phyloP scores from a whole-genome alignment of 352 stramenopile genomes.

The Phytophthora pseudosyringae region DNA sequence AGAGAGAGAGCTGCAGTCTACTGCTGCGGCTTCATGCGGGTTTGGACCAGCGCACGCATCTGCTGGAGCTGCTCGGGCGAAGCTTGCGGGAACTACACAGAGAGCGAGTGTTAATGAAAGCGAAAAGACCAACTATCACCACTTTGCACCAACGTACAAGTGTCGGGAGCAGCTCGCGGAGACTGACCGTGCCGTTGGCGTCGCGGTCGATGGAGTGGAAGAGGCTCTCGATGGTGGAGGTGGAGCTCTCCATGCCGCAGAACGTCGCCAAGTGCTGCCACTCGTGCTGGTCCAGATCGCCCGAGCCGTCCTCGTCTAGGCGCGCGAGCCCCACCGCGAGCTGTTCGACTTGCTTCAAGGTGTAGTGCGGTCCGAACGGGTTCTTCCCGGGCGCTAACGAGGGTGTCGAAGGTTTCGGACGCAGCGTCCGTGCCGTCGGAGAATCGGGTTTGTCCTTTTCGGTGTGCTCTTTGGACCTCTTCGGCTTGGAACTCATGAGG shows the following conservation, averaged over 20 bases:
- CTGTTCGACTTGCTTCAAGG: conserved; percentile 61
- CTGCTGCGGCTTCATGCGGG: conserved; percentile 22
- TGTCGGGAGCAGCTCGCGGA: conserved; percentile 56
- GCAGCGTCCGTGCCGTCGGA: conserved; percentile 5
- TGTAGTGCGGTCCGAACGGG: conserved; percentile 67
- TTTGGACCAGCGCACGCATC: conserved; percentile 46
- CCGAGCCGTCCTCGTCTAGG: conserved; percentile 64
- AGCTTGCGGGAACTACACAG: conserved; percentile 58
- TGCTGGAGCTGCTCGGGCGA: conserved; percentile 55
- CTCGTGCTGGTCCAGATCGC: conserved; percentile 61
- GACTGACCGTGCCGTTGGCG: conserved; percentile 57
- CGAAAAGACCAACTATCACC: conserved; percentile 13
- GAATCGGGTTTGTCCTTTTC: conserved; percentile 13
- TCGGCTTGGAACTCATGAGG: conserved; percentile 27
- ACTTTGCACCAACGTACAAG: conserved; percentile 41
- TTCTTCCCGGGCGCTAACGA: conserved; percentile 32
- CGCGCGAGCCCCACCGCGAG: conserved; percentile 53
- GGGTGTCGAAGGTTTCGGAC: conserved; percentile 4
- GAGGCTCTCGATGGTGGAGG: conserved; percentile 43
- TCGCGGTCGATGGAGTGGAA: conserved; percentile 61
- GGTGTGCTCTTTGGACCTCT: conserved; percentile 14
- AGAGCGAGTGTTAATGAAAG: conserved; percentile 5
- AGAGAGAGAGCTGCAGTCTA: no score
- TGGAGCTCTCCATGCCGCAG: conserved; percentile 29
- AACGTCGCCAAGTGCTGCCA: conserved; percentile 58